Evolutionary conservation across 75 land plant species (phyloP).

Genomic region (Pinus albicaulis): DNA sequence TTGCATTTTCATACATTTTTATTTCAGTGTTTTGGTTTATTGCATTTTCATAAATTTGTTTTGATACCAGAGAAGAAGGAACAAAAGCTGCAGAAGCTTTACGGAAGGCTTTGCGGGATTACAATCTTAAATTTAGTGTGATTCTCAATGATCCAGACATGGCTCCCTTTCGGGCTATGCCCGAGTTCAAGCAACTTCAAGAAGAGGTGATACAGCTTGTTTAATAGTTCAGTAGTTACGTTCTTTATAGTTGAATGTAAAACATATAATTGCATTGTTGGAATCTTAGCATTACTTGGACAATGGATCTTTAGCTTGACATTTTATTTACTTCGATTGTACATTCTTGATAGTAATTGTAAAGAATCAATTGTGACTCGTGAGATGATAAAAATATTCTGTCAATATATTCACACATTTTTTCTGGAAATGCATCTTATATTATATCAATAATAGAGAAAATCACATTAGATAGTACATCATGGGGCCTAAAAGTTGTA

Average conservation of each 20-base stretch:
- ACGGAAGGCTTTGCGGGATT: conserved; percentile 80
- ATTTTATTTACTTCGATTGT: neutral
- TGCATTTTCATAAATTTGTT: conserved; percentile 1
- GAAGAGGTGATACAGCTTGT: conserved; percentile 66
- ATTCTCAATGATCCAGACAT: conserved; percentile 95
- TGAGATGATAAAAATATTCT: conserved; percentile 1
- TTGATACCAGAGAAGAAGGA: conserved; percentile 75
- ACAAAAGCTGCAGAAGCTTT: conserved; percentile 74
- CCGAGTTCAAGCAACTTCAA: conserved; percentile 86
- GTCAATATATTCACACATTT: neutral
- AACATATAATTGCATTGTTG: neutral
- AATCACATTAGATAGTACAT: too few species aligned
- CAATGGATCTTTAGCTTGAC: neutral
- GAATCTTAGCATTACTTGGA: neutral
- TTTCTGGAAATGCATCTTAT: too few species aligned
- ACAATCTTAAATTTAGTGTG: conserved; percentile 85
- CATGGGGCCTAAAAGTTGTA: too few species aligned
- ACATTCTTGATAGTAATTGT: neutral
- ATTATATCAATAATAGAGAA: too few species aligned
- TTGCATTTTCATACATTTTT: neutral
- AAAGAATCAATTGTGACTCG: neutral
- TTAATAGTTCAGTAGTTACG: neutral
- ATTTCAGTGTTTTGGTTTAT: neutral
- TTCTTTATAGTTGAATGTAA: neutral
- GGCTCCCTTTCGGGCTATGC: conserved; percentile 85